phyloP scores from a whole-genome alignment of 345 rosid genomes.

The Rhodamnia argentea region DNA sequence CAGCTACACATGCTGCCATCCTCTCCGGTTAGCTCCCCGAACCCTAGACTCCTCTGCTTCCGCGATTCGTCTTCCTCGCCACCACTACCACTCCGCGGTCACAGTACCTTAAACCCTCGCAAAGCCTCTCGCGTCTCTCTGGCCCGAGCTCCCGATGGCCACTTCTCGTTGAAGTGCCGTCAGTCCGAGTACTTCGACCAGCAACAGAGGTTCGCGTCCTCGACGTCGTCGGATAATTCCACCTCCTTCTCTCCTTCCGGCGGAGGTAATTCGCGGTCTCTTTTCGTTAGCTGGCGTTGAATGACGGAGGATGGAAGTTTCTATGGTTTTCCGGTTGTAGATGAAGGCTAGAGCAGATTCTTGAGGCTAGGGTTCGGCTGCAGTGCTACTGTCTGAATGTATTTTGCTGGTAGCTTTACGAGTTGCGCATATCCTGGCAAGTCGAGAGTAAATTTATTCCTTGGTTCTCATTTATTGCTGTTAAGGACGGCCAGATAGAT shows the following conservation, averaged over 20 bases:
- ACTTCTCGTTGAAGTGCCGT: constrained; percentile 39
- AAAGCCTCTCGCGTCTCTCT: constrained; percentile 7
- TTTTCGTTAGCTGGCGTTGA: neutral
- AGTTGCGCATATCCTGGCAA: neutral
- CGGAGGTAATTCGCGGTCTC: neutral
- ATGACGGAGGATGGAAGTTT: neutral
- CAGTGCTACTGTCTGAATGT: neutral
- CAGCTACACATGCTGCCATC: constrained; percentile 11
- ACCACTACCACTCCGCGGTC: neutral
- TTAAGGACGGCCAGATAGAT: neutral
- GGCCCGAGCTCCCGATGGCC: constrained; percentile 2
- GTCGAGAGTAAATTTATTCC: neutral
- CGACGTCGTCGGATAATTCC: neutral
- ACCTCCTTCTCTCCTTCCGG: constrained; percentile 3
- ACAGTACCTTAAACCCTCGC: neutral
- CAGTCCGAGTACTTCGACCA: constrained; percentile 46
- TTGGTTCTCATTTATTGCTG: neutral
- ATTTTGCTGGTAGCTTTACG: neutral
- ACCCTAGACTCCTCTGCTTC: constrained; percentile 15
- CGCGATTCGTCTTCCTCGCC: neutral
- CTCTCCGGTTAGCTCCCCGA: constrained; percentile 8
- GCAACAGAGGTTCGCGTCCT: constrained; percentile 14
- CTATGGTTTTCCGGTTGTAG: neutral
- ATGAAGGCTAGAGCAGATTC: neutral
- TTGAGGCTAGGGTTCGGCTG: neutral